A percentile compares a stretch with the other conserved stretches of the same genome.
Evolutionary conservation across 2,329 filamentous ascomycete genomes (phyloP).

Genomic region (Pseudofabraea citricarpa): DNA sequence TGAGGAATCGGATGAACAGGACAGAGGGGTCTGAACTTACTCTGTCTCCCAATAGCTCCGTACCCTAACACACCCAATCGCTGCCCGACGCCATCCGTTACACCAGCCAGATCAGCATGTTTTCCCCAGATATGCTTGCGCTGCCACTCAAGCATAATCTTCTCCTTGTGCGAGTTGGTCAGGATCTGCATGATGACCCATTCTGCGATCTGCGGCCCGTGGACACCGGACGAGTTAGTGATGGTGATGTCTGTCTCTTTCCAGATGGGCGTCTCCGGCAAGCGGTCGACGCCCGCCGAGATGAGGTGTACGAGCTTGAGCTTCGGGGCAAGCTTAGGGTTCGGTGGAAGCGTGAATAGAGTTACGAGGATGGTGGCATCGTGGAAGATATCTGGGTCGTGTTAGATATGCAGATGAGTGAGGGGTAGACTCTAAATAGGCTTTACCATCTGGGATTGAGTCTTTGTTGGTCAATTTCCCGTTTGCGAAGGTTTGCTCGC

Average conservation of each 20-base stretch:
- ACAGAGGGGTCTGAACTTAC: conserved; percentile 28
- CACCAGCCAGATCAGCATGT: conserved; percentile 23
- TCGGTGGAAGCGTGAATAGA: conserved; percentile 20
- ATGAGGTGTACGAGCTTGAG: conserved; percentile 31
- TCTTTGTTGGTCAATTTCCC: conserved; percentile 7
- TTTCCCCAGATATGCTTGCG: conserved; percentile 48
- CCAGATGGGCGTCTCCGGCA: conserved; percentile 23
- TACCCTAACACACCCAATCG: conserved; percentile 45
- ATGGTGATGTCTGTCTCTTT: conserved; percentile 29
- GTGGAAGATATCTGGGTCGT: conserved; percentile 16
- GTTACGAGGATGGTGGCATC: conserved; percentile 30
- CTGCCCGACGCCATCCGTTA: conserved; percentile 52
- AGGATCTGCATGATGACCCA: conserved; percentile 62
- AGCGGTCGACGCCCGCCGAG: conserved; percentile 28
- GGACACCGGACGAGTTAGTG: conserved; percentile 30
- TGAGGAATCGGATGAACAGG: no score
- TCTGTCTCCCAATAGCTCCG: conserved; percentile 33
- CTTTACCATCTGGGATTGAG: conserved; percentile 17
- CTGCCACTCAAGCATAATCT: conserved; percentile 50
- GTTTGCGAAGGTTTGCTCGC: conserved; percentile 23
- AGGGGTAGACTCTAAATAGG: neutral
- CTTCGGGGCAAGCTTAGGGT: conserved; percentile 20
- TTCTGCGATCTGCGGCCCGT: conserved; percentile 57
- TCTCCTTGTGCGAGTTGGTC: conserved; percentile 50
- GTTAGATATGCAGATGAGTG: conserved; percentile 1